These are phyloP conservation scores for Pythium aristosporum DNA, from an alignment of 352 stramenopile species.

Conservation along the genomic window DNA sequence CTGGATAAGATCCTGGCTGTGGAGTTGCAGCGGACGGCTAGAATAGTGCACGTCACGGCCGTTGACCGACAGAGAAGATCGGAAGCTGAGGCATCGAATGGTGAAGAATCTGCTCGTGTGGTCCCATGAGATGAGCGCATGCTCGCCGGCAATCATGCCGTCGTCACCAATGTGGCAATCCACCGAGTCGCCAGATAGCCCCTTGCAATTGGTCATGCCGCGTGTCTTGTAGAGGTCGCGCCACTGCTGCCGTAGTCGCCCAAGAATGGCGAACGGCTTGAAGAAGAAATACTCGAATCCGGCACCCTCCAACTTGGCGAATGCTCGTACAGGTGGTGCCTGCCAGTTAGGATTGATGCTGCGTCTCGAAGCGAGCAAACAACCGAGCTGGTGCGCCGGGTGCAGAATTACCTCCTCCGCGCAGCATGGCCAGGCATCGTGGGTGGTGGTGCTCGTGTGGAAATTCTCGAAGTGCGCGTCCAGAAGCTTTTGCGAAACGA, in stretches of 20 bases:
- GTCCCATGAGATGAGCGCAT: slow-evolving; percentile 77
- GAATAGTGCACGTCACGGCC: slow-evolving; percentile 49
- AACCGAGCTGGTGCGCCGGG: slow-evolving; percentile 43
- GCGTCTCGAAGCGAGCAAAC: slow-evolving; percentile 22
- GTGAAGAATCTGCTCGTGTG: slow-evolving; percentile 42
- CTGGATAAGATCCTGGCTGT: slow-evolving; percentile 58
- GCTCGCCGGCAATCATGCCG: slow-evolving; percentile 45
- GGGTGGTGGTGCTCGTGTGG: background rate
- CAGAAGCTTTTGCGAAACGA: slow-evolving; percentile 55
- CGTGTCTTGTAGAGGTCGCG: slow-evolving; percentile 55
- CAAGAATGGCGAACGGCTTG: slow-evolving; percentile 60
- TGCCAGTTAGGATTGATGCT: slow-evolving; percentile 20
- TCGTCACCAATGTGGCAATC: slow-evolving; percentile 80
- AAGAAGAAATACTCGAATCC: slow-evolving; percentile 75
- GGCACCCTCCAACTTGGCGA: slow-evolving; percentile 67
- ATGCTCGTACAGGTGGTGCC: slow-evolving; percentile 44
- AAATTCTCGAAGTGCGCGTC: slow-evolving; percentile 38
- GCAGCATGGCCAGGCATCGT: slow-evolving; percentile 3
- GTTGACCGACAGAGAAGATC: slow-evolving; percentile 64
- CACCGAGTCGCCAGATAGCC: slow-evolving; percentile 47
- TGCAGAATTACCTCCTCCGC: slow-evolving; percentile 28
- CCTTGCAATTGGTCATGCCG: slow-evolving; percentile 42
- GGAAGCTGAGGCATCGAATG: slow-evolving; percentile 66
- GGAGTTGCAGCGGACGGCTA: slow-evolving; percentile 41
- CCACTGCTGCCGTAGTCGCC: slow-evolving; percentile 56